Conservation (phyloP, 257 asterid genomes). For the Plantago elongata region DNA sequence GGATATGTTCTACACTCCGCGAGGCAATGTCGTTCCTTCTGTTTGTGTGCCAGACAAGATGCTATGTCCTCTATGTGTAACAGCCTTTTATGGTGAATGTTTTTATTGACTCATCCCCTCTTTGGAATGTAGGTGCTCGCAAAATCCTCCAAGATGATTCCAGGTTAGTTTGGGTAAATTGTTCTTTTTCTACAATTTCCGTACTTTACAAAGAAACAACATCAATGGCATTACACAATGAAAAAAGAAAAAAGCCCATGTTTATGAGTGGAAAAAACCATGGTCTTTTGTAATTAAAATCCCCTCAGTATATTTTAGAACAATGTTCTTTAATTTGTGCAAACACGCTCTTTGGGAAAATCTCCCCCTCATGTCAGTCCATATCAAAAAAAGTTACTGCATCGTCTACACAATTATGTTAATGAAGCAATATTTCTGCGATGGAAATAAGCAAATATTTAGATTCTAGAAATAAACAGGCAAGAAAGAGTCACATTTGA, state of each 20-base stretch:
- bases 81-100: not conserved
- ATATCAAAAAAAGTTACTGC: not conserved
- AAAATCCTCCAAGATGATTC: slow-evolving; percentile 90
- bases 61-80: not conserved
- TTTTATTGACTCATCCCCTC: slow-evolving; percentile 22
- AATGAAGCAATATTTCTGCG: not conserved
- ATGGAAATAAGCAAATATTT: not conserved
- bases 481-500: not conserved
- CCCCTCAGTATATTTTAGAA: not conserved
- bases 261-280: not conserved
- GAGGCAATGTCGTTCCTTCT: too few relatives aligned
- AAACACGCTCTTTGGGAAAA: not conserved
- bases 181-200: not conserved
- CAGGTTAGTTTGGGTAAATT: slow-evolving; percentile 50
- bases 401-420: not conserved
- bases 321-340: too few relatives aligned
- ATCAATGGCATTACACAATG: not conserved
- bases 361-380: not conserved
- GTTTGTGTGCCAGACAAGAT: not conserved
- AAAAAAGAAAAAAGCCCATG: not conserved
- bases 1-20: too few relatives aligned
- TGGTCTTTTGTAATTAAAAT: slow-evolving; percentile 1
- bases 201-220: not conserved
- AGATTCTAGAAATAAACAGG: slow-evolving; percentile 5
- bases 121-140: slow-evolving; percentile 69